Evolutionary conservation across 2,329 filamentous ascomycete genomes (phyloP), one percentile per base, ranked within the genome.

Genomic region (Aurifilum marmelostoma): DNA sequence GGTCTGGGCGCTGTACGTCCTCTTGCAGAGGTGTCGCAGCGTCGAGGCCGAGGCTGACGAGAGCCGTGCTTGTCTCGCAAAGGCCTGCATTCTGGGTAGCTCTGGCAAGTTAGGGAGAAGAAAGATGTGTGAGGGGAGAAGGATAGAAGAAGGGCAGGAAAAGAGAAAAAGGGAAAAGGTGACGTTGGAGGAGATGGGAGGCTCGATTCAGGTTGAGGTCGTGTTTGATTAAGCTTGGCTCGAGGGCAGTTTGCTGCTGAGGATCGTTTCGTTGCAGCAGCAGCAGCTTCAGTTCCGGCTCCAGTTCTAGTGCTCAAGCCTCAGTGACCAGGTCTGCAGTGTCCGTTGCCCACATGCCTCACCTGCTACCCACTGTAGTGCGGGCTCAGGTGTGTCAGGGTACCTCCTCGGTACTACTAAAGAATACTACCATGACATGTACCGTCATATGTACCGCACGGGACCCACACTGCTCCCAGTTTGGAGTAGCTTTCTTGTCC

Each of bases 11-110:
- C 91, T 90, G 85, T 97, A 97, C 75, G 85, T 83, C 80, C 93
- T 91, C 80, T 88, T 88, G 78, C 85, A 80, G 72, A 83, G 77
- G 76, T 86, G 91, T 87, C 82, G 89, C 84, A 85, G 88, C 82
- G 83, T 87, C 86, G 87, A 84, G 91, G 82, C 83, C 85, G 90
- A 84, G 87, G 87, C 85, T 91, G 82, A 83, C 86, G 90, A 84
- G 87, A 89, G 84, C 86, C 87, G 82, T 77, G 81, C 79, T 79
- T 89, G 89, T 87, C 91, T 90, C 79, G 91, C 86, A 82, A 97
- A 84, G 78, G 93, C 91, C 88, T 97, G 93, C 94, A 97, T 97
- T 77, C 79, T 89, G 83, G 39, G 68, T n/a, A 67, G 67, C 61
- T 66, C 47, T 41, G 67, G 68, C 69, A 41, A 59, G 63, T 52